phyloP scores from a whole-genome alignment of 192 early-diverging fungal genomes.

The Coemansia sp. region DNA sequence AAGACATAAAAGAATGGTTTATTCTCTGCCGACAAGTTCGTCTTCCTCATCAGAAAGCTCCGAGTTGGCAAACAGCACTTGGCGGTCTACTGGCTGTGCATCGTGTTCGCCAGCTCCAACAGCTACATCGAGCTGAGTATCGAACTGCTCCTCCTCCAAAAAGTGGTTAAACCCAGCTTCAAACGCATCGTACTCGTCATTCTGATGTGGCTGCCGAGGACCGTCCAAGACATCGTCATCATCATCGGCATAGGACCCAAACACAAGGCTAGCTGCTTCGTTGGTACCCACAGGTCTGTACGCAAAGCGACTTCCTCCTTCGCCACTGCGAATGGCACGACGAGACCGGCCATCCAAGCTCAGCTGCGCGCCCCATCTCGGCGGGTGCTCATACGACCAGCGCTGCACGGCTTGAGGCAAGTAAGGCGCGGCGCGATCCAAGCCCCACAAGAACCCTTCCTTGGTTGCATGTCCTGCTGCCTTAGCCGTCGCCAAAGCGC shows the following conservation, averaged over 20 bases:
- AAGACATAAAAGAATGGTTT: neutral
- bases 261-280: constrained; percentile 25
- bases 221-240: constrained; percentile 9
- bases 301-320: constrained; percentile 22
- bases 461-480: constrained; percentile 34
- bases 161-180: constrained; percentile 55
- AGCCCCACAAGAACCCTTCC: constrained; percentile 36
- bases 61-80: constrained; percentile 50
- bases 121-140: neutral
- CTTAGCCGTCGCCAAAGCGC: constrained; percentile 34
- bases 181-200: constrained; percentile 51
- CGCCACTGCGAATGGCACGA: constrained; percentile 16
- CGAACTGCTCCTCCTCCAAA: constrained; percentile 41
- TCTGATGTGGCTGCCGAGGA: too few relatives aligned
- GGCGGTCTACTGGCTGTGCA: constrained; percentile 37
- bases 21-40: neutral
- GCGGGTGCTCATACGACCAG: constrained; percentile 56
- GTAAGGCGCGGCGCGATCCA: constrained; percentile 51
- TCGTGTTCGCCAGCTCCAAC: constrained; percentile 24
- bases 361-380: constrained; percentile 42
- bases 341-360: constrained; percentile 38
- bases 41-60: constrained; percentile 49
- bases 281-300: constrained; percentile 38
- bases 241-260: constrained; percentile 14
- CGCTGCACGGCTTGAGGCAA: constrained; percentile 39